These are phyloP conservation scores for Solanum phureja DNA, from an alignment of 257 asterid species.

Conservation along the genomic window DNA sequence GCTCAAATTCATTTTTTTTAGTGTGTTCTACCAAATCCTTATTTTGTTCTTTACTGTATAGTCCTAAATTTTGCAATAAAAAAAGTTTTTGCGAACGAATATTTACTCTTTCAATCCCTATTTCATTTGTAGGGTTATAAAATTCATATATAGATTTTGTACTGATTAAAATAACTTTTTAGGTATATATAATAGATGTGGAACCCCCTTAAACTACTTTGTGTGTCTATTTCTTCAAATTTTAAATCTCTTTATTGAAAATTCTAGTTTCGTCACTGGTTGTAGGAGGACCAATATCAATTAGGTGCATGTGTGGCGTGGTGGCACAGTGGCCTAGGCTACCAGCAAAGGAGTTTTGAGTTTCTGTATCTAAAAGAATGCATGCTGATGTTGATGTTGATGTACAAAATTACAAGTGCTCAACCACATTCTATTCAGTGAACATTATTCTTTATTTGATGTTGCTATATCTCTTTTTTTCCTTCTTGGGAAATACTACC, in stretches of 20 bases:
- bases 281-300: neutral
- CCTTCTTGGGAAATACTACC: neutral
- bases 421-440: neutral
- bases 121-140: neutral
- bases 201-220: rapidly evolving
- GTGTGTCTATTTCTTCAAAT: too few relatives aligned
- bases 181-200: too few relatives aligned
- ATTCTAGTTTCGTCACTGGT: rapidly evolving
- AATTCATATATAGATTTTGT: neutral
- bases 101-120: too few relatives aligned
- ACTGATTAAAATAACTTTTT: neutral
- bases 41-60: too few relatives aligned
- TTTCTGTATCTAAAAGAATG: neutral
- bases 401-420: neutral
- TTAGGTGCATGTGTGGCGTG: neutral
- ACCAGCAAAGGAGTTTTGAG: neutral
- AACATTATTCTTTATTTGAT: neutral
- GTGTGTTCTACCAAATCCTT: neutral
- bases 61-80: too few relatives aligned
- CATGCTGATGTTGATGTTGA: neutral
- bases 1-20: neutral
- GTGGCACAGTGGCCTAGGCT: neutral
- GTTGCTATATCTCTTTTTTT: neutral
- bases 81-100: too few relatives aligned
- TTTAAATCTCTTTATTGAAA: rapidly evolving